Percentiles rank a stretch among this genome's conserved stretches.
Evolutionary conservation across 306 rosid species (phyloP).

Genomic region (Cicer arietinum): DNA sequence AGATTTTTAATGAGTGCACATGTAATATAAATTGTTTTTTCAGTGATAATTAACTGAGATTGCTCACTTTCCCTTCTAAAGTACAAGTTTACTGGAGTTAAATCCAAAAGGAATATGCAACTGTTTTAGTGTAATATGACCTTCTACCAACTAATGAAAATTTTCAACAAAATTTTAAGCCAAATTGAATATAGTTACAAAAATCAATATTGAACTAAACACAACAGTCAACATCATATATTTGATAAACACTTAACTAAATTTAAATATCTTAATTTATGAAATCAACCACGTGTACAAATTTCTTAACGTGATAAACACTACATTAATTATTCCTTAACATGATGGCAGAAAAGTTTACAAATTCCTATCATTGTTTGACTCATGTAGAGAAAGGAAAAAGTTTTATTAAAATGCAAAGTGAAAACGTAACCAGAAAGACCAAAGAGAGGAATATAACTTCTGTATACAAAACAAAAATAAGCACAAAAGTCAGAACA

Average conservation of each 20-base stretch:
- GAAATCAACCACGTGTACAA: neutral
- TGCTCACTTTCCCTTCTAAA: neutral
- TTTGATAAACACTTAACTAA: constrained; percentile 2
- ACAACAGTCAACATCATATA: neutral
- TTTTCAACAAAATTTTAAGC: neutral
- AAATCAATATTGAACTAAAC: constrained; percentile 18
- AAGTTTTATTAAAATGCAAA: constrained; percentile 30
- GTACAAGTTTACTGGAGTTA: neutral
- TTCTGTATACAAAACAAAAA: constrained; percentile 27
- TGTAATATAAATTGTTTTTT: neutral
- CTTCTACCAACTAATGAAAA: constrained; percentile 32
- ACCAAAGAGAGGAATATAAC: constrained; percentile 37
- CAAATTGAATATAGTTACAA: constrained; percentile 18
- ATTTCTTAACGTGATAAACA: constrained; percentile 1
- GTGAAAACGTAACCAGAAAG: constrained; percentile 19
- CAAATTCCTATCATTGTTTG: constrained; percentile 14
- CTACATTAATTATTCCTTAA: constrained; percentile 1
- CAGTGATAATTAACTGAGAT: neutral
- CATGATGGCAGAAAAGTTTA: neutral
- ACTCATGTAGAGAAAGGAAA: neutral
- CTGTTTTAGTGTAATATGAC: constrained; percentile 5
- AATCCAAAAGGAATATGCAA: constrained; percentile 10
- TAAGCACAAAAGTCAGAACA: constrained; percentile 10
- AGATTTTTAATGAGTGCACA: neutral
- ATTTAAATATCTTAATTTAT: neutral